Percentiles rank a stretch among this genome's conserved stretches.
These are phyloP conservation scores for Arxiozyma slooffiae DNA, from an alignment of 1,139 yeast genomes.

Conservation along the genomic window DNA sequence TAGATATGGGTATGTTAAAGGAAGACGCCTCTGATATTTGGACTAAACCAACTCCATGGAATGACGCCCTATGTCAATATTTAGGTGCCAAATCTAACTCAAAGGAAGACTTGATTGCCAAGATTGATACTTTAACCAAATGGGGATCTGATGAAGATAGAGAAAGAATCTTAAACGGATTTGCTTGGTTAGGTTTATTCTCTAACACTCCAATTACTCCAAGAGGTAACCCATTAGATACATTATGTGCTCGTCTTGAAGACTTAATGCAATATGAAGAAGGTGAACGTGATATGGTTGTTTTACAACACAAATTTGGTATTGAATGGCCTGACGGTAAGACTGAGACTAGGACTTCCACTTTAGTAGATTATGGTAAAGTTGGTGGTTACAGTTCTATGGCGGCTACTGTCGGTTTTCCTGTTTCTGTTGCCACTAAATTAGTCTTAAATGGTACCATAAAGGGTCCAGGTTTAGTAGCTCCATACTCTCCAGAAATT, in stretches of 20 bases:
- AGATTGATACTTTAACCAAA: conserved; percentile 66
- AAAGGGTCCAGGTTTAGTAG: conserved; percentile 72
- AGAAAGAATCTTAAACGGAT: conserved; percentile 76
- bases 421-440: conserved; percentile 92
- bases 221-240: conserved; percentile 90
- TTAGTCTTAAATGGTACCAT: conserved; percentile 80
- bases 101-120: conserved; percentile 63
- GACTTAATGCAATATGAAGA: conserved; percentile 91
- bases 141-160: conserved; percentile 78
- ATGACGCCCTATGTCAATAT: conserved; percentile 69
- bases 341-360: conserved; percentile 85
- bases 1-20: conserved; percentile 83
- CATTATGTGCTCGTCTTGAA: conserved; percentile 92
- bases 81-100: conserved; percentile 62
- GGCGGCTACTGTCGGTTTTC: conserved; percentile 98
- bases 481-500: conserved; percentile 86
- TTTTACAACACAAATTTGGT: conserved; percentile 95
- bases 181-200: conserved; percentile 90
- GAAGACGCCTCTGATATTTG: conserved; percentile 61
- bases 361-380: conserved; percentile 89
- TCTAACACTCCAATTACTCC: conserved; percentile 68
- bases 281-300: conserved; percentile 91
- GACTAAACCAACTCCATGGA: conserved; percentile 63
- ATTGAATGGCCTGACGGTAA: conserved; percentile 93
- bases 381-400: conserved; percentile 94